Evolutionary conservation across 495 filamentous ascomycete species (phyloP).

Genomic region (Talaromyces borbonicus): DNA sequence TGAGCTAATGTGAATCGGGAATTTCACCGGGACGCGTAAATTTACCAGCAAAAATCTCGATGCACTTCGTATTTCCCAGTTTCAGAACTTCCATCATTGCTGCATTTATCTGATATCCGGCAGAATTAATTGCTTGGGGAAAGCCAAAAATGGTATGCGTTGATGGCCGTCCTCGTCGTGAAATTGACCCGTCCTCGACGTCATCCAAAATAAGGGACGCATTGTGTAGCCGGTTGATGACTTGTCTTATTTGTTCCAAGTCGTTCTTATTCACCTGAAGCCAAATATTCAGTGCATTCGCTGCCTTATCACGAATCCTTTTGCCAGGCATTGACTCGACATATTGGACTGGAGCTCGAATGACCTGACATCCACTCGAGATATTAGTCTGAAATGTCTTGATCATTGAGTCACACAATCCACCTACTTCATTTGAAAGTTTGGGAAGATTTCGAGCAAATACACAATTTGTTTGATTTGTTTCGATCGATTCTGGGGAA

Average conservation of each 20-base stretch:
- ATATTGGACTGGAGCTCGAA: not conserved
- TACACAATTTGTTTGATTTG: too few relatives aligned
- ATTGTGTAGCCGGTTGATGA: not conserved
- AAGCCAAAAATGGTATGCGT: slow-evolving; percentile 25
- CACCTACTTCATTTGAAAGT: too few relatives aligned
- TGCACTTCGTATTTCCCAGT: slow-evolving; percentile 1
- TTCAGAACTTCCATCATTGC: slow-evolving; percentile 18
- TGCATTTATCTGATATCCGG: slow-evolving; percentile 36
- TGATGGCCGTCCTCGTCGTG: slow-evolving; percentile 25
- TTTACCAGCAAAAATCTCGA: slow-evolving; percentile 12
- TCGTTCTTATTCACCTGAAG: not conserved
- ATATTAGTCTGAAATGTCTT: too few relatives aligned
- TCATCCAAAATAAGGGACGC: slow-evolving; percentile 21
- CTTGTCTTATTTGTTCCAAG: not conserved
- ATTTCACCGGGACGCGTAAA: too few relatives aligned
- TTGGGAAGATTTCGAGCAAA: too few relatives aligned
- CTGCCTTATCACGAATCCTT: not conserved
- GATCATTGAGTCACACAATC: too few relatives aligned
- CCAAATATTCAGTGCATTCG: not conserved
- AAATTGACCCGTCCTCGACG: slow-evolving; percentile 27
- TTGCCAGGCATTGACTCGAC: not conserved
- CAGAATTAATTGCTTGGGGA: slow-evolving; percentile 41
- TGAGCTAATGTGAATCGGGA: too few relatives aligned
- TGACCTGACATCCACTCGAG: too few relatives aligned
- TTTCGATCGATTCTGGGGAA: too few relatives aligned